Conservation (phyloP, 1,139 yeast genomes). For the Saccharomyces hybrid region DNA sequence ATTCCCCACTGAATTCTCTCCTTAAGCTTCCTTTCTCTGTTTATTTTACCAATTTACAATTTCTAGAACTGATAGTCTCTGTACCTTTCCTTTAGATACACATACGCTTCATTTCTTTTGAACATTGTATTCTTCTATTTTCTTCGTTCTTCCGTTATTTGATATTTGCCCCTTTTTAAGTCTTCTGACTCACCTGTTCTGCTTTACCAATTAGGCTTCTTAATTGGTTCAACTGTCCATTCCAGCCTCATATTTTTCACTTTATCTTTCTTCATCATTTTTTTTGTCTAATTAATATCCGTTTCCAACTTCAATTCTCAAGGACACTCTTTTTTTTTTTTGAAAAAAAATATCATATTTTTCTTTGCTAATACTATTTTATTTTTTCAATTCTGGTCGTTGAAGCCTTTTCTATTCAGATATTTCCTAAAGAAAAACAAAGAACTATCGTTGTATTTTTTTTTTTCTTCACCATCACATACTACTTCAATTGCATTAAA, state of each 20-base stretch:
- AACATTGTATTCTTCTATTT: background rate
- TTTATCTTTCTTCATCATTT: background rate
- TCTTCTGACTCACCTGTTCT: background rate
- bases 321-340: background rate
- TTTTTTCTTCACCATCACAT: background rate
- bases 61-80: background rate
- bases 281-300: background rate
- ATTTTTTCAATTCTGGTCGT: background rate
- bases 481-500: background rate
- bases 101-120: background rate
- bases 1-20: background rate
- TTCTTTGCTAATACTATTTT: background rate
- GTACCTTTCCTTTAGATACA: background rate
- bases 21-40: background rate
- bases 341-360: background rate
- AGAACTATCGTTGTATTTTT: background rate
- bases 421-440: background rate
- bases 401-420: background rate
- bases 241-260: background rate
- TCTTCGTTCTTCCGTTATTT: background rate
- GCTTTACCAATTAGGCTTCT: background rate
- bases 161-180: background rate
- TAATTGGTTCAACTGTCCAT: background rate
- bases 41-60: background rate
- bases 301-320: slow-evolving; percentile 1